Conservation (phyloP, 2,329 filamentous ascomycete genomes). For the Huntiella decipiens region DNA sequence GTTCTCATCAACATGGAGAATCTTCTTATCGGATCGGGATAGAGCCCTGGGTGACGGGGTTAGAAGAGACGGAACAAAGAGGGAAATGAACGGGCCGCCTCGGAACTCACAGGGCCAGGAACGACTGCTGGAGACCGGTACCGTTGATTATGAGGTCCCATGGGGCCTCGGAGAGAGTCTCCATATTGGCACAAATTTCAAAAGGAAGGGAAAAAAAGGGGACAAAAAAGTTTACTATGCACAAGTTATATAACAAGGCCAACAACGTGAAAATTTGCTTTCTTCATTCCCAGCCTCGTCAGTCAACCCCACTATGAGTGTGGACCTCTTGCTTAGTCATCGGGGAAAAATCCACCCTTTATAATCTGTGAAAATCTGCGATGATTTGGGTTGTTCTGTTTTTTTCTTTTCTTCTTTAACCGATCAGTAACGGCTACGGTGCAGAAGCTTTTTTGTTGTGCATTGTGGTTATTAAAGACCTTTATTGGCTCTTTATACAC, state of each 20-base stretch:
- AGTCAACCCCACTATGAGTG: constrained; percentile 1
- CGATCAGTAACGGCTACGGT: constrained; percentile 17
- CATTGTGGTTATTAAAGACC: constrained; percentile 6
- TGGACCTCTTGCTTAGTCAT: constrained; percentile 8
- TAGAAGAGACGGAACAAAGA: constrained; percentile 19
- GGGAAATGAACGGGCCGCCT: constrained; percentile 10
- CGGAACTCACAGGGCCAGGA: constrained; percentile 53
- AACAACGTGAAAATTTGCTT: background rate
- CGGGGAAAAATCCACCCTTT: background rate
- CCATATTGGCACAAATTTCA: constrained; percentile 31
- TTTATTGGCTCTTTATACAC: constrained; percentile 22
- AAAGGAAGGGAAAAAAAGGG: background rate
- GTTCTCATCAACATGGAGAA: constrained; percentile 77
- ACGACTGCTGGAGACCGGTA: constrained; percentile 59
- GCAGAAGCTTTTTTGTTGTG: constrained; percentile 14
- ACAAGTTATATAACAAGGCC: background rate
- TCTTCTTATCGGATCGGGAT: constrained; percentile 77
- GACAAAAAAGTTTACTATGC: background rate
- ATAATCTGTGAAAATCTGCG: constrained; percentile 11
- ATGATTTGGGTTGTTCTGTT: constrained; percentile 17
- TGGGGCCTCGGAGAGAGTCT: constrained; percentile 50
- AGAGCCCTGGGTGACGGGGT: constrained; percentile 45
- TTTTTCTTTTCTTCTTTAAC: constrained; percentile 20
- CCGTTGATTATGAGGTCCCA: constrained; percentile 70
- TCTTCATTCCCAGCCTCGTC: constrained; percentile 4